These are phyloP conservation scores for Epichloe coenophiala DNA, from an alignment of 2,329 filamentous ascomycete genomes.

Conservation along the genomic window DNA sequence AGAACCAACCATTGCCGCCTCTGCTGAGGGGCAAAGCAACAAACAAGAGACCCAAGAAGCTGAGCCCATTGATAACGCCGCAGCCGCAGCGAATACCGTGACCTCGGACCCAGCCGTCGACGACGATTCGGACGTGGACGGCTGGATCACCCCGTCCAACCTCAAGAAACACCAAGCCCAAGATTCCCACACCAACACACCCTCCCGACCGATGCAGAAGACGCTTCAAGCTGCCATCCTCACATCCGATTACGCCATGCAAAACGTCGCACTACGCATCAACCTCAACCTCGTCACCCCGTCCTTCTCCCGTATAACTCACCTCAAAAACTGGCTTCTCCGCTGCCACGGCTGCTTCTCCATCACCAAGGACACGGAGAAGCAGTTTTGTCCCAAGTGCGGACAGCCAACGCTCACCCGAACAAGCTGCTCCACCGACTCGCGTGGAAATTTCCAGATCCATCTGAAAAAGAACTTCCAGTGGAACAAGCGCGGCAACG, in stretches of 20 bases:
- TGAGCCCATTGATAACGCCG: conserved; percentile 5
- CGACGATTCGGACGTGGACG: conserved; percentile 42
- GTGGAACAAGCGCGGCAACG: conserved; percentile 86
- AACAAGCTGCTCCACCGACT: conserved; percentile 72
- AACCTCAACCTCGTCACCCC: conserved; percentile 82
- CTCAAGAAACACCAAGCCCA: conserved; percentile 70
- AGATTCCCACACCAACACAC: conserved; percentile 35
- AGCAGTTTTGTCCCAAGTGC: conserved; percentile 87
- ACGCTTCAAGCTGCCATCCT: conserved; percentile 80
- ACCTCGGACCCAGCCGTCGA: conserved; percentile 17
- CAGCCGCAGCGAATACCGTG: conserved; percentile 4
- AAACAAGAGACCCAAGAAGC: not conserved
- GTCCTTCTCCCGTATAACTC: conserved; percentile 64
- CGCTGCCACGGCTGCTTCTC: conserved; percentile 91
- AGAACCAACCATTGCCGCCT: not conserved
- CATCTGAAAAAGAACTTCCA: conserved; percentile 93
- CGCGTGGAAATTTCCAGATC: conserved; percentile 66
- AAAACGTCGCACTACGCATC: conserved; percentile 89
- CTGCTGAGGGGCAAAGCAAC: conserved; percentile 1
- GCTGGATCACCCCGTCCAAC: conserved; percentile 93
- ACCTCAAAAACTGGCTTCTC: conserved; percentile 67
- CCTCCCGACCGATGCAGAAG: conserved; percentile 39
- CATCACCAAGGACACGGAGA: conserved; percentile 67
- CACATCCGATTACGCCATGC: conserved; percentile 94
- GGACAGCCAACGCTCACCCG: conserved; percentile 78